A percentile compares a stretch with the other conserved stretches of the same genome.
Evolutionary conservation across 371 early-diverging fungal species (phyloP).

Genomic region (Actinomortierella wolfii): DNA sequence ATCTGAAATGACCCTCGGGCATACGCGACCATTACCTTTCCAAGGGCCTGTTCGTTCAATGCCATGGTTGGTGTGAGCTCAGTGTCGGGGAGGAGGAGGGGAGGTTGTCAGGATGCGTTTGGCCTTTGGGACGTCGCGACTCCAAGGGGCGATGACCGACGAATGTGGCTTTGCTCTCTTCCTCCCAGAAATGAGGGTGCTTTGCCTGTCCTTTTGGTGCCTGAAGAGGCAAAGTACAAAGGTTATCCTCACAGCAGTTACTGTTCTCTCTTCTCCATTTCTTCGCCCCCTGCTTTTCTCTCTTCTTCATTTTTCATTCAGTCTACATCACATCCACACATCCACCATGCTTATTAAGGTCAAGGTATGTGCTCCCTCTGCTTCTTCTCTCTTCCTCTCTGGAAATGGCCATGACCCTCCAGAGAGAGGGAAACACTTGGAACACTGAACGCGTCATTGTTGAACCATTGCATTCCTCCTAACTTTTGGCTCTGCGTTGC

Average conservation of each 20-base stretch:
- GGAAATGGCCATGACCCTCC: no score
- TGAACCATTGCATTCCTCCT: no score
- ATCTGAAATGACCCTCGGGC: no score
- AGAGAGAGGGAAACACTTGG: no score
- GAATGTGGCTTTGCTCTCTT: neutral
- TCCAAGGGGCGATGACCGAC: neutral
- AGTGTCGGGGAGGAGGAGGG: neutral
- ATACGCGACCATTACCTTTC: slow-evolving; percentile 40
- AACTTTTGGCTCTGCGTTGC: neutral
- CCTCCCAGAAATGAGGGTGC: slow-evolving; percentile 1
- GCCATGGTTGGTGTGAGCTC: slow-evolving; percentile 16
- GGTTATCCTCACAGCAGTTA: neutral
- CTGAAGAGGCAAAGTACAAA: neutral
- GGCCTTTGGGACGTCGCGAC: slow-evolving; percentile 1
- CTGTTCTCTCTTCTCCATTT: neutral
- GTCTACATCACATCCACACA: slow-evolving; percentile 3
- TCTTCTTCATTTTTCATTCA: neutral
- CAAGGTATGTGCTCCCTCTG: slow-evolving; percentile 62
- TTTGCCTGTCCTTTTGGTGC: no score
- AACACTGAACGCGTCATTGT: no score
- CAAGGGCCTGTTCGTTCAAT: slow-evolving; percentile 44
- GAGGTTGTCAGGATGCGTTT: neutral
- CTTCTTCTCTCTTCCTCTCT: neutral
- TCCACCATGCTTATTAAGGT: slow-evolving; percentile 84
- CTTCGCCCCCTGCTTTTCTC: neutral